phyloP scores from a whole-genome alignment of 2,329 filamentous ascomycete species.

The Arthrobotrys musiformis region DNA sequence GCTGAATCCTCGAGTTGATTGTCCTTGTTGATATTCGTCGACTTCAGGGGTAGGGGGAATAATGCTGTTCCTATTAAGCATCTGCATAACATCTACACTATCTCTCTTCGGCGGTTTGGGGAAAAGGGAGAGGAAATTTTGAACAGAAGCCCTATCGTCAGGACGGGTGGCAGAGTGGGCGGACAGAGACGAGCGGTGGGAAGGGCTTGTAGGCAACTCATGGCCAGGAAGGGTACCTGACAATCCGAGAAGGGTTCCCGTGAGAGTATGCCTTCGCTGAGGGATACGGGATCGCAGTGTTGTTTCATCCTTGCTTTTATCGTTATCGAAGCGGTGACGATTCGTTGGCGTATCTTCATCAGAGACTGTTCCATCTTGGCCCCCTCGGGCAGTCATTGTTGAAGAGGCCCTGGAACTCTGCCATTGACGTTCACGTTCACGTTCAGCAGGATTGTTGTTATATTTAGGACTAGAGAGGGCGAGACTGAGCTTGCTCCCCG shows the following conservation, averaged over 20 bases:
- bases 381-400: conserved; percentile 35
- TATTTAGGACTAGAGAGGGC: background rate
- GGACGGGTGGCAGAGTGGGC: background rate
- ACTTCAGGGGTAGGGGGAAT: conserved; percentile 29
- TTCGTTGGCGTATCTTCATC: conserved; percentile 21
- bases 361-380: conserved; percentile 7
- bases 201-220: background rate
- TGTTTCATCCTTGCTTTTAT: background rate
- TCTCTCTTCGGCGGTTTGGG: conserved; percentile 30
- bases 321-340: background rate
- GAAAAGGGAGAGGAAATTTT: conserved; percentile 27
- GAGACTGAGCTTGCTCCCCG: conserved; percentile 29
- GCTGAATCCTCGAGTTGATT: conserved; percentile 1
- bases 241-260: conserved; percentile 29
- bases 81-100: conserved; percentile 4
- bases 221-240: background rate
- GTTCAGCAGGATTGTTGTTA: background rate
- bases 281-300: background rate
- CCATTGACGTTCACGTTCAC: conserved; percentile 25
- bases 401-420: conserved; percentile 37
- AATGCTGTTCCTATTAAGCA: conserved; percentile 1
- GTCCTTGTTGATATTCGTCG: background rate
- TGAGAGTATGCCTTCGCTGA: conserved; percentile 35
- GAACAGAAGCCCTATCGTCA: background rate
- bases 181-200: conserved; percentile 2